Conservation (phyloP, 2,329 filamentous ascomycete species). For the Acarospora socialis region DNA sequence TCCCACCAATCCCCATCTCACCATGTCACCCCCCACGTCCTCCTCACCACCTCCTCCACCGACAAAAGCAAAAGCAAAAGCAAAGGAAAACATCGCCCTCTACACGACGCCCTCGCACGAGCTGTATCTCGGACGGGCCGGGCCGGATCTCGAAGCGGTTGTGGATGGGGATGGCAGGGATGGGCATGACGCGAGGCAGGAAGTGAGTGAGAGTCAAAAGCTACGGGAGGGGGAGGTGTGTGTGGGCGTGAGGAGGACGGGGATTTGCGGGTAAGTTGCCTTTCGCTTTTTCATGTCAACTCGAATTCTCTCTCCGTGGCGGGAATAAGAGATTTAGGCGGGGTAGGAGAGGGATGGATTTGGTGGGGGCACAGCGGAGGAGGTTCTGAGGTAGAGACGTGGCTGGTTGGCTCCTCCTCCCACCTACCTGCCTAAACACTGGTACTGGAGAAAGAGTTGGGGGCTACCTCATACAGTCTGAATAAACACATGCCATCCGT, state of each 20-base stretch:
- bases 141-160: slow-evolving; percentile 62
- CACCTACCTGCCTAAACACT: background rate
- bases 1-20: slow-evolving; percentile 3
- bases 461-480: slow-evolving; percentile 7
- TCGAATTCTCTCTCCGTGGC: slow-evolving; percentile 2
- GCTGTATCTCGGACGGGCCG: slow-evolving; percentile 70
- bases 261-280: slow-evolving; percentile 69
- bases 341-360: too few species aligned
- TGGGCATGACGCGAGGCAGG: too few species aligned
- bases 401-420: too few species aligned
- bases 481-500: background rate
- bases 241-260: slow-evolving; percentile 79
- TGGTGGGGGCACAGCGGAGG: too few species aligned
- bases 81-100: slow-evolving; percentile 85
- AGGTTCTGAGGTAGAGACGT: too few species aligned
- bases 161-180: slow-evolving; percentile 51
- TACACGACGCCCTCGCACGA: slow-evolving; percentile 91
- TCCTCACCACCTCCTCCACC: too few species aligned
- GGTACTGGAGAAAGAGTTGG: too few species aligned
- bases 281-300: slow-evolving; percentile 3
- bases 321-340: too few species aligned
- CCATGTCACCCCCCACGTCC: slow-evolving; percentile 7
- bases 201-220: too few species aligned
- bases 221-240: slow-evolving; percentile 75
- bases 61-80: slow-evolving; percentile 30